Evolutionary conservation across 1,284 basidiomycete species (phyloP).

Genomic region (Apiotrichum gamsii): DNA sequence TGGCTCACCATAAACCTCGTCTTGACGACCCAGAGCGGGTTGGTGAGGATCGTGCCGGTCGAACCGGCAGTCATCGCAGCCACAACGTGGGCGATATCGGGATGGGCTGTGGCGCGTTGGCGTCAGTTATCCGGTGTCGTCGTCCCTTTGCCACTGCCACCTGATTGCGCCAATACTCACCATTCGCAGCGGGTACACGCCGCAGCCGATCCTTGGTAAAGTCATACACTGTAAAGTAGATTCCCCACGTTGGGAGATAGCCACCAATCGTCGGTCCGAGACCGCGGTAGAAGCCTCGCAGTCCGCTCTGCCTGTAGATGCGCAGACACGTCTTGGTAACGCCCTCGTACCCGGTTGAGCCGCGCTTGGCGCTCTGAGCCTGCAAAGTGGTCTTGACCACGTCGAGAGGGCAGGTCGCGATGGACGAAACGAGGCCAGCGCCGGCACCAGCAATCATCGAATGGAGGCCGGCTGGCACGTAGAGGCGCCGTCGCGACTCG

Average conservation of each 20-base stretch:
- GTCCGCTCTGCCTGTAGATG: conserved; percentile 67
- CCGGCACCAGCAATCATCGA: conserved; percentile 53
- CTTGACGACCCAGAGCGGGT: conserved; percentile 94
- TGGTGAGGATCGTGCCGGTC: conserved; percentile 80
- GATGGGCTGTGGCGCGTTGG: conserved; percentile 16
- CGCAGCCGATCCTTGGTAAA: conserved; percentile 78
- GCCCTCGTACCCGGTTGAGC: conserved; percentile 66
- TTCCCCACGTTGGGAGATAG: conserved; percentile 95
- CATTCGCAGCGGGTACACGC: conserved; percentile 24
- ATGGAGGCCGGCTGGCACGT: conserved; percentile 38
- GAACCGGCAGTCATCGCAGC: conserved; percentile 92
- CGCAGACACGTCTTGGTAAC: conserved; percentile 67
- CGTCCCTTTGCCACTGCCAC: too few species aligned
- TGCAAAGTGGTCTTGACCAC: conserved; percentile 96
- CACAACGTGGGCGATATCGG: conserved; percentile 58
- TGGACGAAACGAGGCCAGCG: conserved; percentile 77
- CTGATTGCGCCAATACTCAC: conserved; percentile 4
- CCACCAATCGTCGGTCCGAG: conserved; percentile 91
- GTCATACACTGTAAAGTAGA: conserved; percentile 97
- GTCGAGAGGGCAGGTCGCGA: conserved; percentile 94
- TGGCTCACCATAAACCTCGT: conserved; percentile 86
- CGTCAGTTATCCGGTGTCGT: too few species aligned
- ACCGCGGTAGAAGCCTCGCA: conserved; percentile 84
- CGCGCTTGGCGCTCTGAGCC: conserved; percentile 67
- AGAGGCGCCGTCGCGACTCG: neutral